Evolutionary conservation across 768 basidiomycete species (phyloP).

Genomic region (Fomitopsis pulvina): DNA sequence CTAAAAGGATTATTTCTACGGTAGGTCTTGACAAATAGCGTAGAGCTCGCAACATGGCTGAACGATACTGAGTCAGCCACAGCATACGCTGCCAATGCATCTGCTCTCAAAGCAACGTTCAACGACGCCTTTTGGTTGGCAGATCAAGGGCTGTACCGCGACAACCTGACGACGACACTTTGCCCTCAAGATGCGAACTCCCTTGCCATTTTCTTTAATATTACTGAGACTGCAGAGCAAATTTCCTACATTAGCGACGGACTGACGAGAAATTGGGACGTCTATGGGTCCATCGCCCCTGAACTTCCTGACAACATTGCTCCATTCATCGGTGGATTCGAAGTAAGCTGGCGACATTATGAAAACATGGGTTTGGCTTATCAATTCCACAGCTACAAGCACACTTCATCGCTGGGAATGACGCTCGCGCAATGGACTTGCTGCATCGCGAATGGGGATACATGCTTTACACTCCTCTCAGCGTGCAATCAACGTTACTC

Average conservation of each 20-base stretch:
- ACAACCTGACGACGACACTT: slow-evolving; percentile 46
- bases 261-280: slow-evolving; percentile 45
- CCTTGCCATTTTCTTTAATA: slow-evolving; percentile 46
- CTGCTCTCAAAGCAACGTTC: slow-evolving; percentile 39
- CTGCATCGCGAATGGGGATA: slow-evolving; percentile 54
- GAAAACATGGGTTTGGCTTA: not conserved
- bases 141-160: slow-evolving; percentile 42
- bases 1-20: slow-evolving; percentile 1
- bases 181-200: slow-evolving; percentile 55
- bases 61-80: slow-evolving; percentile 28
- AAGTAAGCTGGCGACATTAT: slow-evolving; percentile 28
- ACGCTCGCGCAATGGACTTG: slow-evolving; percentile 44
- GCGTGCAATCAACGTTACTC: slow-evolving; percentile 49
- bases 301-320: slow-evolving; percentile 54
- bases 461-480: slow-evolving; percentile 48
- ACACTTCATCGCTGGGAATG: slow-evolving; percentile 42
- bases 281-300: slow-evolving; percentile 44
- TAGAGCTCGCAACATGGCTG: slow-evolving; percentile 37
- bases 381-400: not conserved
- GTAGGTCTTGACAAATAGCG: slow-evolving; percentile 42
- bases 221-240: slow-evolving; percentile 36
- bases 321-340: slow-evolving; percentile 53
- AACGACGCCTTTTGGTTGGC: slow-evolving; percentile 49
- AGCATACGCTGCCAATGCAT: slow-evolving; percentile 39
- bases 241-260: slow-evolving; percentile 39